Evolutionary conservation across 805 yeast species (phyloP), one percentile per base, ranked within the genome.

Genomic region (Yarrowia porcina): DNA sequence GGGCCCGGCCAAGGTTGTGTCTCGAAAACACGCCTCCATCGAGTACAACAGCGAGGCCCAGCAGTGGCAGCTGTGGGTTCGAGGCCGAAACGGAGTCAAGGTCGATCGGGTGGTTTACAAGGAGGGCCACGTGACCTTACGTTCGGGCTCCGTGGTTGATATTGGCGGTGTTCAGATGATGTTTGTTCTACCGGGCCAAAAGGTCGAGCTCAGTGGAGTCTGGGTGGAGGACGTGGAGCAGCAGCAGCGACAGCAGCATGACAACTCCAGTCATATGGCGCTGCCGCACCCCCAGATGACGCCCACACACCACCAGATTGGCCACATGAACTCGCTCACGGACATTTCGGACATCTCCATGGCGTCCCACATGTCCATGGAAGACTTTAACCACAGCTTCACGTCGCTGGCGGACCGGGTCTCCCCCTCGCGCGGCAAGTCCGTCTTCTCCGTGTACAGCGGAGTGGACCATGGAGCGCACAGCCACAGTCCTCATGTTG

Each of bases 161-260:
- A 86, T 94, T 49, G 98, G 98, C 17, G 97, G 97, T 6, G 91
- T 97, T 11, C 98, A 94, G 75, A 94, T 94, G 98, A 93, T 94
- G 96, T 94, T 94, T 72, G 94, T 94, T 38, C 78, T 94, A 67
- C 99, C 99, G 1, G 97, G 92, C 72, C 85, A 89, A 4, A 83
- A 52, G 33, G 44, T 36, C 13, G 59, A 35, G 25, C 25, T 52
- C 15, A 52, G 59, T 25, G 44, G 44, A 1, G 59, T 52, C 2
- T 52, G 42, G 44, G 61, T 36, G 42, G 64, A 35, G 25, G 63
- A 35, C 8, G 18, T 23, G 9, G 45, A 41, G 28, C 18, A 21
- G 45, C 30, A 15, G 18, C 45, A 41, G 28, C 44, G 41, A 38
- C 28, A 32, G 27, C 12, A 7, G 9, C 27, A 28, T 33, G 32